Conservation (phyloP, 495 filamentous ascomycete species). For the Xylaria scruposa region DNA sequence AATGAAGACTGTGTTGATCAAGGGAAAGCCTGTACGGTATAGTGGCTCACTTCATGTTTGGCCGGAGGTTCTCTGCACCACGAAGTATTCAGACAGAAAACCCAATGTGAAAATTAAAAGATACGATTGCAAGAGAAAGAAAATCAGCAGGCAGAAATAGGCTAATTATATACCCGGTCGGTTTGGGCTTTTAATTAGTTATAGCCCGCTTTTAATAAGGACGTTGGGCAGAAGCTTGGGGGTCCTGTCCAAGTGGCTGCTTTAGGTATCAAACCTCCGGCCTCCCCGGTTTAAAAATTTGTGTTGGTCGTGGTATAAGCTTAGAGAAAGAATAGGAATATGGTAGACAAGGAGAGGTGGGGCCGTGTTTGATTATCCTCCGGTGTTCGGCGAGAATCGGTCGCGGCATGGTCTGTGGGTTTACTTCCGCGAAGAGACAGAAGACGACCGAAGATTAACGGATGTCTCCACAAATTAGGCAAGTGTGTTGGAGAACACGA, state of each 20-base stretch:
- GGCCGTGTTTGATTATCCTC: slow-evolving; percentile 6
- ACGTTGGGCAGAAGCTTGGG: slow-evolving; percentile 5
- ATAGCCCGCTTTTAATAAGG: slow-evolving; percentile 19
- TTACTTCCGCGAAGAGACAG: background rate
- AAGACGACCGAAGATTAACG: slow-evolving; percentile 9
- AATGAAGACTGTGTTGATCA: background rate
- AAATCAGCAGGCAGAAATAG: slow-evolving; percentile 2
- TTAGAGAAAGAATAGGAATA: slow-evolving; percentile 3
- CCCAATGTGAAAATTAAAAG: background rate
- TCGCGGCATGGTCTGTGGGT: slow-evolving; percentile 4
- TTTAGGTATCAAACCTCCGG: background rate
- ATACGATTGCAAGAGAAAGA: slow-evolving; percentile 1
- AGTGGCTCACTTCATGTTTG: slow-evolving; percentile 23
- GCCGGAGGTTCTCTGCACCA: background rate
- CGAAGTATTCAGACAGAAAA: background rate
- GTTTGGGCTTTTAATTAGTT: slow-evolving; percentile 10
- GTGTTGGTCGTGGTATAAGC: background rate
- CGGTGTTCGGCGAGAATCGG: slow-evolving; percentile 22
- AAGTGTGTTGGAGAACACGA: background rate
- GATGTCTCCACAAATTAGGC: slow-evolving; percentile 15
- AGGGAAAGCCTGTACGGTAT: background rate
- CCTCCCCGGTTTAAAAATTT: slow-evolving; percentile 1
- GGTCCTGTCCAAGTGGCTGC: background rate
- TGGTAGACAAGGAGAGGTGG: slow-evolving; percentile 18
- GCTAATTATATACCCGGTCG: slow-evolving; percentile 15